Evolutionary conservation across 768 basidiomycete species (phyloP), one percentile per base, ranked within the genome.

Genomic region (Russula dissimulans): DNA sequence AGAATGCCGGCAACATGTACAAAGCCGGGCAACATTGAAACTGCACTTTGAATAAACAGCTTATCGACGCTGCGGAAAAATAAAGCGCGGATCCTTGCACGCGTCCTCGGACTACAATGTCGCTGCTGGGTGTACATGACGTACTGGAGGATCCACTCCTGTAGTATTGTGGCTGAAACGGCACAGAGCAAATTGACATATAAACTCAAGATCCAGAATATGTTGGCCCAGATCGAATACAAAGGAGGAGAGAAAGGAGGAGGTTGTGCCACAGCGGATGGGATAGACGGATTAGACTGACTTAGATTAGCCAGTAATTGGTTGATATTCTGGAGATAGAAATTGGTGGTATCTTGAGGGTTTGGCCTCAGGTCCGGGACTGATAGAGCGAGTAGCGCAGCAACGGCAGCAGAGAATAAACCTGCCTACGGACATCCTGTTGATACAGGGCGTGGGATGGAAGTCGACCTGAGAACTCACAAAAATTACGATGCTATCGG

Each of bases 171-270:
- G 2, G 54, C 48, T 1, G 45, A 10, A 6, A 49, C 2, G 6
- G 54, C 59, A 14, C 54, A 22, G n/a, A 41, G 11, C 15, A 61
- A 36, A 5, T 34, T 50, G 12, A 44, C 32, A 7, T 22, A 18
- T 41, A 56, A 29, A 47, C 59, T 61, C 42, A 56, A 42, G 18
- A 55, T 50, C 54, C 54, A 56, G n/a, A 61, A 54, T 3, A 48
- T 31, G 31, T 61, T 61, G 36, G 49, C 47, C 54, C 54, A 56
- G 39, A 56, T 50, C 8, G 48, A 44, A 39, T 48, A 42, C 3
- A 6, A 11, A 6, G 59, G 59, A 0, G 59, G 53, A 44, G 52
- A 43, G 41, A 60, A 45, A 0, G 39, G n/a, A n/a, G 48, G 36
- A 1, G 54, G 54, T 11, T 32, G 3, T 1, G 31, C 6, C 5